phyloP scores from a whole-genome alignment of 2,329 filamentous ascomycete genomes.

The Venturia carpophila region DNA sequence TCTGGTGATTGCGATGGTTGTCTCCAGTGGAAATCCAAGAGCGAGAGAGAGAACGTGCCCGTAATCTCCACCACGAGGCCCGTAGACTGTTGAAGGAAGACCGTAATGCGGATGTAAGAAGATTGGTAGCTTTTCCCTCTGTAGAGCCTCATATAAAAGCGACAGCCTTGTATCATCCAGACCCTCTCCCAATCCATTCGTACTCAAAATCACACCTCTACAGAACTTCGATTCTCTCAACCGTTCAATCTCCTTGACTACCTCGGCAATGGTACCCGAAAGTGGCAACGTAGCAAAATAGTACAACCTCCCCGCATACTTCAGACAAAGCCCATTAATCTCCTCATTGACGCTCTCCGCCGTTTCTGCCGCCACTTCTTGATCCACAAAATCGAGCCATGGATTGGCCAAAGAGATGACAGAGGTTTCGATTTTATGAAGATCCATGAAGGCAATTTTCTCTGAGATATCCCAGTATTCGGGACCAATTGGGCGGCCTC shows the following conservation, averaged over 20 bases:
- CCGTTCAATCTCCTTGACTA: constrained; percentile 58
- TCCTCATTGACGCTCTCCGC: constrained; percentile 69
- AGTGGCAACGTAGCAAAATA: constrained; percentile 79
- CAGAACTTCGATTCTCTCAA: constrained; percentile 57
- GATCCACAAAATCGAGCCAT: constrained; percentile 77
- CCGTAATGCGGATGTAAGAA: constrained; percentile 94
- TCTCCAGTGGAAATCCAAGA: constrained; percentile 84
- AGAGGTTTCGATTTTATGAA: constrained; percentile 71
- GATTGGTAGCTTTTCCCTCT: constrained; percentile 56
- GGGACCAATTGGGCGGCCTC: constrained; percentile 72
- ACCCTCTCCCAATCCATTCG: constrained; percentile 68
- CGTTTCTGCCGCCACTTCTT: constrained; percentile 52
- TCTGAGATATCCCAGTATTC: constrained; percentile 74
- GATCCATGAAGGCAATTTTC: constrained; percentile 83
- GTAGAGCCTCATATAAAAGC: constrained; percentile 62
- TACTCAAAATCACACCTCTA: constrained; percentile 83
- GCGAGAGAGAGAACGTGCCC: constrained; percentile 82
- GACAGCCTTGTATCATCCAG: constrained; percentile 70
- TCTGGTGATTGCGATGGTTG: constrained; percentile 77
- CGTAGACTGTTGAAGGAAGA: constrained; percentile 71
- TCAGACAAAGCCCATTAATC: constrained; percentile 62
- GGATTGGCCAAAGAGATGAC: constrained; percentile 88
- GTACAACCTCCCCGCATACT: constrained; percentile 61
- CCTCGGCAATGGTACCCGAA: constrained; percentile 53
- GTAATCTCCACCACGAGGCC: constrained; percentile 63